Evolutionary conservation across 179 eudicot species (phyloP).

Genomic region (Actinidia chinensis): DNA sequence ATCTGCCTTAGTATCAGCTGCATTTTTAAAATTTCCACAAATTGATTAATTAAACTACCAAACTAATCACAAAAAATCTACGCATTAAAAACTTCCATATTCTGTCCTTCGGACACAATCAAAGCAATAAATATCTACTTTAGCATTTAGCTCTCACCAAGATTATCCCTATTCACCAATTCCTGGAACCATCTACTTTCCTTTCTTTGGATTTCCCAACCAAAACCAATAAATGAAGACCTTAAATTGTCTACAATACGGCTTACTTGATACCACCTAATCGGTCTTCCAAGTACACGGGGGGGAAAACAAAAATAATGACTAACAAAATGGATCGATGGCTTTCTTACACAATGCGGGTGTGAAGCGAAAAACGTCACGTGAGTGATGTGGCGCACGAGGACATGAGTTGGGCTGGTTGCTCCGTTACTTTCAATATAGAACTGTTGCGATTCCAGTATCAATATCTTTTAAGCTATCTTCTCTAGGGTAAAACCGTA

Average conservation of each 20-base stretch:
- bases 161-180: background rate
- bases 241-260: background rate
- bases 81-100: background rate
- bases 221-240: background rate
- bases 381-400: background rate
- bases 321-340: background rate
- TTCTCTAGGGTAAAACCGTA: constrained; percentile 1
- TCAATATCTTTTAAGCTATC: background rate
- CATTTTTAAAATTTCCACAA: constrained; percentile 18
- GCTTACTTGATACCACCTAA: background rate
- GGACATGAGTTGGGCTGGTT: background rate
- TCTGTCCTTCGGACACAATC: background rate
- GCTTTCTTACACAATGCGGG: background rate
- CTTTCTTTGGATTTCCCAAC: constrained; percentile 2
- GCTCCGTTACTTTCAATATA: background rate
- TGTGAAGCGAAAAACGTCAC: background rate
- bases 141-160: background rate
- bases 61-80: background rate
- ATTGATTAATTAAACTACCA: constrained; percentile 5
- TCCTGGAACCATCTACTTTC: constrained; percentile 5
- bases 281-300: background rate
- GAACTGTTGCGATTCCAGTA: background rate
- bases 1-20: constrained; percentile 93
- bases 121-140: background rate
- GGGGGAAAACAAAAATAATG: background rate